Evolutionary conservation across 352 stramenopile species (phyloP).

Genomic region (Phytophthora litchii): DNA sequence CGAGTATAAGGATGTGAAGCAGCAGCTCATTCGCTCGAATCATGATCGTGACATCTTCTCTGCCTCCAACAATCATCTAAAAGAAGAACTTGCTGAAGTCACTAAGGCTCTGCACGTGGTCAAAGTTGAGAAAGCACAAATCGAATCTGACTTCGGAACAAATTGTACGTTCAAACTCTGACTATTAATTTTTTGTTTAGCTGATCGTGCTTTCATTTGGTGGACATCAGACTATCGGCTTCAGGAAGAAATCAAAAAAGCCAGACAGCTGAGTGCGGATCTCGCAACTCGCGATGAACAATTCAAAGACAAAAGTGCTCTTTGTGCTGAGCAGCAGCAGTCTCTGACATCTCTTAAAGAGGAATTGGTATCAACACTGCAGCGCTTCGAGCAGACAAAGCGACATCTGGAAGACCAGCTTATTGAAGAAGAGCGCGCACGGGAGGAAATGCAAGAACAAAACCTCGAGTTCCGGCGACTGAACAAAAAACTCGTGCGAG

Average conservation of each 20-base stretch:
- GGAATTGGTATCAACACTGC: slow-evolving; percentile 56
- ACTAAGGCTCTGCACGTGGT: slow-evolving; percentile 66
- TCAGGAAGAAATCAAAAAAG: slow-evolving; percentile 76
- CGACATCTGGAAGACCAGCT: slow-evolving; percentile 81
- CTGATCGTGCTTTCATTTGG: slow-evolving; percentile 1
- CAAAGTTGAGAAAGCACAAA: slow-evolving; percentile 73
- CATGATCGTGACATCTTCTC: slow-evolving; percentile 81
- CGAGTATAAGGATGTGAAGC: slow-evolving; percentile 72
- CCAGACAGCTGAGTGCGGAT: slow-evolving; percentile 50
- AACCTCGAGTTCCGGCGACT: slow-evolving; percentile 74
- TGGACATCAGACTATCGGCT: slow-evolving; percentile 49
- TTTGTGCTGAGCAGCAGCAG: slow-evolving; percentile 61
- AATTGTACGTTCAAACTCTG: slow-evolving; percentile 47
- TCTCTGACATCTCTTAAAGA: slow-evolving; percentile 69
- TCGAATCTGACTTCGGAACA: slow-evolving; percentile 74
- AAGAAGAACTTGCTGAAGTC: slow-evolving; percentile 73
- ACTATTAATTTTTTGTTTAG: slow-evolving; percentile 9
- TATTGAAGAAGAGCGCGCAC: slow-evolving; percentile 67
- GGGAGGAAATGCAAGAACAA: slow-evolving; percentile 78
- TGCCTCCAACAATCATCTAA: slow-evolving; percentile 76
- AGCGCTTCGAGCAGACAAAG: slow-evolving; percentile 74
- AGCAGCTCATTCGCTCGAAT: slow-evolving; percentile 70
- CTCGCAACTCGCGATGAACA: slow-evolving; percentile 41
- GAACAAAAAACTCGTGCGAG: slow-evolving; percentile 71
- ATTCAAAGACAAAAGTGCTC: slow-evolving; percentile 52